Percentiles rank a stretch among this genome's conserved stretches.
Evolutionary conservation across 371 early-diverging fungal genomes (phyloP).

Genomic region (Globomyces sp.): DNA sequence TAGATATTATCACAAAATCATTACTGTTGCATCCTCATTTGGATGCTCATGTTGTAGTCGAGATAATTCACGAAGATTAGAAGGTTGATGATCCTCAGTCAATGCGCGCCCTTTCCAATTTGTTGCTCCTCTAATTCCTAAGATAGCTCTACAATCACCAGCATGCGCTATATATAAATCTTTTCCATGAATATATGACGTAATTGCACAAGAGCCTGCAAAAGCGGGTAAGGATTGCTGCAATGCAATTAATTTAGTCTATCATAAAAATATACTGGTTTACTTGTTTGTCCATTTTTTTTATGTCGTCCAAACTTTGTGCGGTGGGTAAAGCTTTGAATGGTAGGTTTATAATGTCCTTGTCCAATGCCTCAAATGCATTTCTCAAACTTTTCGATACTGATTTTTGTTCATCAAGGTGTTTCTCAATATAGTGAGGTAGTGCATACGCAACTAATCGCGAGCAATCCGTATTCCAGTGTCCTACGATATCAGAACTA

Average conservation of each 20-base stretch:
- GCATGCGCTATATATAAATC: slow-evolving; percentile 22
- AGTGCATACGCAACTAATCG: slow-evolving; percentile 12
- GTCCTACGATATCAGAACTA: not conserved
- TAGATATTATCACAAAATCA: not conserved
- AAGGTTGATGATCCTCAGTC: slow-evolving; percentile 23
- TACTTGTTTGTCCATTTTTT: not conserved
- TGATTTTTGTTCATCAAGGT: not conserved
- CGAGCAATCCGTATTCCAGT: slow-evolving; percentile 13
- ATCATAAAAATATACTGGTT: too few relatives aligned
- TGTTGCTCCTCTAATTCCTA: not conserved
- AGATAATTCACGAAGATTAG: slow-evolving; percentile 17
- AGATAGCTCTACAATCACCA: slow-evolving; percentile 20
- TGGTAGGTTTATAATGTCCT: slow-evolving; percentile 13
- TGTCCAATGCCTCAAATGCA: slow-evolving; percentile 19
- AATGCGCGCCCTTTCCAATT: slow-evolving; percentile 14
- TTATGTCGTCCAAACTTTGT: not conserved
- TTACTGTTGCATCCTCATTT: slow-evolving; percentile 2
- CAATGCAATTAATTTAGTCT: too few relatives aligned
- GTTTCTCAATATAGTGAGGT: slow-evolving; percentile 16
- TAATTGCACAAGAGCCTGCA: slow-evolving; percentile 15
- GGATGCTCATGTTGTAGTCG: slow-evolving; percentile 23
- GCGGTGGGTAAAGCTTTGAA: slow-evolving; percentile 7
- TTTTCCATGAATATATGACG: slow-evolving; percentile 11
- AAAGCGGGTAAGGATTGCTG: not conserved
- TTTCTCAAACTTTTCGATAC: not conserved